Evolutionary conservation across 768 basidiomycete genomes (phyloP).

Genomic region (Leccinum imitatum): DNA sequence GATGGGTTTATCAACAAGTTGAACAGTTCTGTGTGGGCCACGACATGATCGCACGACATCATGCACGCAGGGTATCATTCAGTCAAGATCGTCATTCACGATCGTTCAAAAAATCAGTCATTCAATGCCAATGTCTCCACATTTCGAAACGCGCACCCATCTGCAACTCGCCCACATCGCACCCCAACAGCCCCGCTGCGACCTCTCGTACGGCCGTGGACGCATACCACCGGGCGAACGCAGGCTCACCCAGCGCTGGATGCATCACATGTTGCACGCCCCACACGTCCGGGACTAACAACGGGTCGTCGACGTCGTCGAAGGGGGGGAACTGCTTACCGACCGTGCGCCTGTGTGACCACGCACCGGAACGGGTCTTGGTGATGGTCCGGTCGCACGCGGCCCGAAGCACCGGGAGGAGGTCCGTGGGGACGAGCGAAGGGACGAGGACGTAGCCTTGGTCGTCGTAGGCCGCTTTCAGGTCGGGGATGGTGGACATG

Average conservation of each 20-base stretch:
- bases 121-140: background rate
- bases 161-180: conserved; percentile 57
- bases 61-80: background rate
- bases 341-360: conserved; percentile 68
- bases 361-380: conserved; percentile 57
- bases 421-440: conserved; percentile 45
- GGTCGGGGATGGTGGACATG: conserved; percentile 7
- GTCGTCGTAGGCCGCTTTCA: conserved; percentile 54
- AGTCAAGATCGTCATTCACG: background rate
- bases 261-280: conserved; percentile 85
- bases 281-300: conserved; percentile 62
- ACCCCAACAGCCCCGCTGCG: conserved; percentile 50
- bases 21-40: conserved; percentile 52
- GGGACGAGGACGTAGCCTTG: conserved; percentile 68
- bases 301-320: conserved; percentile 37
- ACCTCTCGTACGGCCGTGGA: conserved; percentile 46
- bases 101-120: too few relatives aligned
- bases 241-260: conserved; percentile 59
- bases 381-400: conserved; percentile 53
- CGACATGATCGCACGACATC: background rate
- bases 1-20: conserved; percentile 73
- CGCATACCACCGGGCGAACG: conserved; percentile 69
- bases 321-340: conserved; percentile 81
- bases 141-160: conserved; percentile 56
- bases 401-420: conserved; percentile 39